Evolutionary conservation across 2,329 filamentous ascomycete species (phyloP), one percentile per base, ranked within the genome.

Genomic region (Epichloe aotearoae): DNA sequence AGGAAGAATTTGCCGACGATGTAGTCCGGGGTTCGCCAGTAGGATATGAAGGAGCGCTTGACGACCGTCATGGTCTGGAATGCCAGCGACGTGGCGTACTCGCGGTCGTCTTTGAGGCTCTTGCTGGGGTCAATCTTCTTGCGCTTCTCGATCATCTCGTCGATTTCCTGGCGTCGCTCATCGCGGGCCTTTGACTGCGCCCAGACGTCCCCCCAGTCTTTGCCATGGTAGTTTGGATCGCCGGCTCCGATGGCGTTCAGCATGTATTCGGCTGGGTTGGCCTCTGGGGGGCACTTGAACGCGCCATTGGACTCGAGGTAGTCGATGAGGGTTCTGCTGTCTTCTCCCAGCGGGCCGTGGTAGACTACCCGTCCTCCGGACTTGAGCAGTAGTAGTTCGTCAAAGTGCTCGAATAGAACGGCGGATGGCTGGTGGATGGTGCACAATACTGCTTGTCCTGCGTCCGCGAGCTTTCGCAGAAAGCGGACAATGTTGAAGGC

Each of bases 11-110:
- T 83, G 41, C 80, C 79, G 57, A 79, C 61, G 20, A 73, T 70
- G 65, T 87, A 86, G 45, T 80, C 72, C 0, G 83, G 81, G 1
- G 73, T 75, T 11, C 83, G 73, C 81, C 82, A 86, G 60, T 83
- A 84, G 0, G 79, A 71, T 11, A 79, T 58, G 53, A 84, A 84
- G 3, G 75, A 69, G 15, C 83, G 75, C 55, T 72, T 73, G 0
- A 76, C 73, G 1, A 83, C 76, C 4, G 73, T 66, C 30, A 59
- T 52, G 0, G 76, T 73, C 59, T 86, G 83, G 0, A 68, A 66
- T 11, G 62, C 62, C 1, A 82, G 60, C 0, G 81, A 75, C 66
- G 81, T 79, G 3, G 83, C 83, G 53, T 79, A 86, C 61, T 84
- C 80, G 30, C 75, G 71, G 54, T 77, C 71, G 48, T 78, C 74